Base-by-base conservation (phyloP, 2,329 filamentous ascomycete genomes). In the Scleromitrula shiraiana region DNA sequence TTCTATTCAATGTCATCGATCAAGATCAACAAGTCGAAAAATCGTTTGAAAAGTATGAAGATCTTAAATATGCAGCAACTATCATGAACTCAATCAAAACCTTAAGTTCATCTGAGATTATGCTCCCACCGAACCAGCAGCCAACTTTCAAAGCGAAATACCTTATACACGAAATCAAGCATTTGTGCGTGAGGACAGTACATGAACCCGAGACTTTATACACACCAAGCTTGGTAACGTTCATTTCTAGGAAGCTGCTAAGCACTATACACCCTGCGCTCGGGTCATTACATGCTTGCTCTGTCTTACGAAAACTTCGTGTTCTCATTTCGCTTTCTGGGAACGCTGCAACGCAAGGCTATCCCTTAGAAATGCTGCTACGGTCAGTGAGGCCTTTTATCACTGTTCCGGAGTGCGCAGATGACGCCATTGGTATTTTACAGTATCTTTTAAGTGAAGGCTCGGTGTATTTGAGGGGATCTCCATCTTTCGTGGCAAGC, bases 321-420 rank as follows among this genome's bases (percentile, higher is more conserved):
- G 77, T 96, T 7, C 68, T 97, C 14, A 75, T 97, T 22, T 85
- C 81, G 50, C 70, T 97, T 38, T 84, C 88, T 22, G 89, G 88
- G 0, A 64, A 78, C 0, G 74, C 82, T 42, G 86, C 85, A n/a
- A 72, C 84, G 20, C 70, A 79, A 33, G 85, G 84, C 0, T 97
- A 97, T 61, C 86, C 88, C 9, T 65, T 96, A 12, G 88, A 98
- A 64, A 93, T 96, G 86, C 73, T 95, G 0, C 73, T 98, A 2
- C 86, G 89, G 59, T 83, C 85, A 1, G 72, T 95, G 17, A 76
- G 85, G 8, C 80, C 82, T 0, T 94, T 89, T 56, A 71, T 97
- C 5, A 83, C 83, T 1, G 84, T 97, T 56, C 76, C 83, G 0
- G 85, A 94, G 61, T 97, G 91, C 65, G 86, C 90, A 8, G 88